These are phyloP conservation scores for Paecilomyces niveus DNA, from an alignment of 2,329 filamentous ascomycete species.

Conservation along the genomic window DNA sequence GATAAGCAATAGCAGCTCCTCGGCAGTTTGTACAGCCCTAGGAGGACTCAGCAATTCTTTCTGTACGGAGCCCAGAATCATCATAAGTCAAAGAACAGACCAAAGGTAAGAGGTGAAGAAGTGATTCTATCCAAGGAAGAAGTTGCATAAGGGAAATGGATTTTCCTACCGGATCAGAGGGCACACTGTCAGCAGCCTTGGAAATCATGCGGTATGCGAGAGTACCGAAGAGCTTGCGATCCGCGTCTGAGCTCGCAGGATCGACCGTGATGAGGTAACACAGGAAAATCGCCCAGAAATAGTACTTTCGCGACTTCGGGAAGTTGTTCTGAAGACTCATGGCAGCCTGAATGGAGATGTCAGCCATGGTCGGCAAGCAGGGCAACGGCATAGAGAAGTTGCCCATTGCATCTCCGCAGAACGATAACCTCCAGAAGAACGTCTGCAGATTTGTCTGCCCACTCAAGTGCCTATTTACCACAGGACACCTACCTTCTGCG, in stretches of 20 bases:
- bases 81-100: conserved; percentile 8
- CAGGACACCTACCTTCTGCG: conserved; percentile 39
- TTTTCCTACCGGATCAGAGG: conserved; percentile 34
- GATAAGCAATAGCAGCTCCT: conserved; percentile 40
- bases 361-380: conserved; percentile 4
- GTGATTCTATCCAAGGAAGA: background rate
- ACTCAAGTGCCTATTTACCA: background rate
- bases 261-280: conserved; percentile 36
- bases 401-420: background rate
- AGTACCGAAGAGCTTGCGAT: conserved; percentile 42
- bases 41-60: conserved; percentile 33
- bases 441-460: background rate
- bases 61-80: conserved; percentile 20
- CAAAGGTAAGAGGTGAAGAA: conserved; percentile 2
- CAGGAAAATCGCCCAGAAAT: conserved; percentile 44
- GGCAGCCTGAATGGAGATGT: conserved; percentile 31
- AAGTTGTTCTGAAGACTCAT: conserved; percentile 46
- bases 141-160: background rate
- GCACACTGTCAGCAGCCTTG: conserved; percentile 39
- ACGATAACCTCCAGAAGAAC: background rate
- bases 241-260: conserved; percentile 29
- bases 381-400: background rate
- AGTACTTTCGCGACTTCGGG: conserved; percentile 40
- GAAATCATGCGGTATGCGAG: conserved; percentile 44
- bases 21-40: conserved; percentile 39